Base-by-base conservation (phyloP, 139 green algal species). In the Picochlorum sp. region DNA sequence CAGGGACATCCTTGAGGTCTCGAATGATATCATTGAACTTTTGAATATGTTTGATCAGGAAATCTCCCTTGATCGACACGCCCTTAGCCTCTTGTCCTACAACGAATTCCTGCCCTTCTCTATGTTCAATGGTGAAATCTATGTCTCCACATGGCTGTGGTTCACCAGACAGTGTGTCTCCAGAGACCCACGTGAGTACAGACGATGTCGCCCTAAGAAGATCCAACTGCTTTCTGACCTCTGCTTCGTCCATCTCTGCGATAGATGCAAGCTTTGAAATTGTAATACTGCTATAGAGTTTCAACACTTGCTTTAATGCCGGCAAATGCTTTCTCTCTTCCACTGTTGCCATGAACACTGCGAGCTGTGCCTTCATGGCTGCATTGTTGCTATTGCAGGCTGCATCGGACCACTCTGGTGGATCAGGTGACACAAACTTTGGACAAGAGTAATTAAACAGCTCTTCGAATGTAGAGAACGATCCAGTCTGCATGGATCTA, bases 361-460 rank as follows among this genome's bases (percentile, higher is more conserved):
- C 73, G 38, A 96, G 83, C 84, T 98, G 92, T 34, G 82, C 67
- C 45, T 84, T 77, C 77, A 95, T 98, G 2, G 91, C 88, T 64
- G 92, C 71, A 81, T 92, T 76, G 71, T 92, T 92, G 65, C 82
- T 89, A 79, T 96, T 92, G 57, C 67, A 66, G 24, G 69, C 63
- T 18, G 76, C 70, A 60, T 83, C 84, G 67, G 85, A 78, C 55
- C 79, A 89, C 26, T 81, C 74, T 11, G 86, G 91, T 30, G 81
- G 75, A 11, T 55, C 45, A 1, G 82, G 52, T 2, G 83, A 90
- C 62, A 97, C 83, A 77, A 98, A 98, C 78, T 97, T 98, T 70
- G 94, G 94, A 78, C 92, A 99, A 18, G 82, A 85, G 68, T 95
- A 95, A 4, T 78, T 81, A 74, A 98, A 98, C 8, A 96, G 80